phyloP scores from a whole-genome alignment of 768 basidiomycete genomes.

The Guyanaporus albipodus region DNA sequence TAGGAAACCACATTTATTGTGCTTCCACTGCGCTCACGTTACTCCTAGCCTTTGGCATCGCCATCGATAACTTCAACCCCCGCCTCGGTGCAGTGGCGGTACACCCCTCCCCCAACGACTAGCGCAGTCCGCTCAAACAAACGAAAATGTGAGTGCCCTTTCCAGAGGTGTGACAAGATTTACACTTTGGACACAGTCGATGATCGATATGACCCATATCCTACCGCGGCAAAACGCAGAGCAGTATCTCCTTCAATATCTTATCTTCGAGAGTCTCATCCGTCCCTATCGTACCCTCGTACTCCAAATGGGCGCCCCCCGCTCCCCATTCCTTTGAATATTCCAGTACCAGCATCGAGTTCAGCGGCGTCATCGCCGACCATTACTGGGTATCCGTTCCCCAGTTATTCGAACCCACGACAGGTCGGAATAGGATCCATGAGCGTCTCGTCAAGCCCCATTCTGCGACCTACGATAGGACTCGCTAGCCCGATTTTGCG shows the following conservation, averaged over 20 bases:
- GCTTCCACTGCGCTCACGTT: slow-evolving; percentile 17
- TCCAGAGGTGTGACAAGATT: slow-evolving; percentile 3
- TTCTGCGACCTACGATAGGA: slow-evolving; percentile 65
- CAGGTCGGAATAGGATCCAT: slow-evolving; percentile 38
- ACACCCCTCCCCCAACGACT: slow-evolving; percentile 77
- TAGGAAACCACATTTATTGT: slow-evolving; percentile 35
- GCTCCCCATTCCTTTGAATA: slow-evolving; percentile 62
- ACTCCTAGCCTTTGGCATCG: slow-evolving; percentile 49
- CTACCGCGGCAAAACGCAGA: slow-evolving; percentile 70
- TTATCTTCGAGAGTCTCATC: slow-evolving; percentile 58
- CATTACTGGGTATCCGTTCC: slow-evolving; percentile 47
- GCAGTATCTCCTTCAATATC: slow-evolving; percentile 80
- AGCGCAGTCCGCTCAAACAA: slow-evolving; percentile 77
- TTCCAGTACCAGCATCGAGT: slow-evolving; percentile 52
- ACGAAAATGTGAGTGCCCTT: slow-evolving; percentile 57
- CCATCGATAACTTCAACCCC: slow-evolving; percentile 57
- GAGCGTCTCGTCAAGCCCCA: slow-evolving; percentile 69
- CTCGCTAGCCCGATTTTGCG: slow-evolving; percentile 73
- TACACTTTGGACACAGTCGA: slow-evolving; percentile 49
- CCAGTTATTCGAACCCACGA: slow-evolving; percentile 36
- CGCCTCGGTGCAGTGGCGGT: slow-evolving; percentile 65
- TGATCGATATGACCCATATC: slow-evolving; percentile 83
- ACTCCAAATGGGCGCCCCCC: slow-evolving; percentile 57
- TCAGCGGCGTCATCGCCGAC: slow-evolving; percentile 76
- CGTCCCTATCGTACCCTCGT: slow-evolving; percentile 41